phyloP scores from a whole-genome alignment of 1,139 yeast genomes.

The Zhuliangozyma blackwelliae region DNA sequence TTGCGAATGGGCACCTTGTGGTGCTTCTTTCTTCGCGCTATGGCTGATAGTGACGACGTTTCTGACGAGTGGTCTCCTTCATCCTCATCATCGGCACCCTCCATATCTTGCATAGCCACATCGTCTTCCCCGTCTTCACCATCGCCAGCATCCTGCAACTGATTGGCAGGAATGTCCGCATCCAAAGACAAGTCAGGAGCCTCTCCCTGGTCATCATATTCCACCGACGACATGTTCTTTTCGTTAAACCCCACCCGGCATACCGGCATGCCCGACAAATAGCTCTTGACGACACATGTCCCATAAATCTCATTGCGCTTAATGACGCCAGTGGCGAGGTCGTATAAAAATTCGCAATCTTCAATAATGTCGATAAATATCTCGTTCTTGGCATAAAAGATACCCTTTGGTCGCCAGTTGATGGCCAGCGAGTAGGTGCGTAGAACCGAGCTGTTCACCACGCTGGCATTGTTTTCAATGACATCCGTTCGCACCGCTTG shows the following conservation, averaged over 20 bases:
- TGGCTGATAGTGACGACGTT: background rate
- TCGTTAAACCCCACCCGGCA: conserved; percentile 45
- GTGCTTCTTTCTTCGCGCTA: conserved; percentile 1
- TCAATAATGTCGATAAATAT: conserved; percentile 43
- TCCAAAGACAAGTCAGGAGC: conserved; percentile 3
- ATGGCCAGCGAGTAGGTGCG: conserved; percentile 41
- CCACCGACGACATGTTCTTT: conserved; percentile 26
- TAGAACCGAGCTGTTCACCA: conserved; percentile 57
- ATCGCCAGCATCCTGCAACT: conserved; percentile 13
- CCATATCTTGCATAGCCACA: background rate
- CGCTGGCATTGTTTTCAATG: conserved; percentile 20
- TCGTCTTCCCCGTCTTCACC: conserved; percentile 16
- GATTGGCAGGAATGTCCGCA: conserved; percentile 15
- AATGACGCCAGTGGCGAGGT: conserved; percentile 25
- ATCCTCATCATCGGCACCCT: conserved; percentile 3
- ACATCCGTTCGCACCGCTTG: conserved; percentile 35
- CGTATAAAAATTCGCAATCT: conserved; percentile 36
- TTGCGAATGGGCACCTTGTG: conserved; percentile 34
- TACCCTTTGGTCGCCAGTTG: conserved; percentile 48
- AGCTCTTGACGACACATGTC: conserved; percentile 34
- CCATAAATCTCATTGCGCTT: conserved; percentile 37
- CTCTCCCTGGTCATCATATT: conserved; percentile 12
- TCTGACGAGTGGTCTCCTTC: conserved; percentile 2
- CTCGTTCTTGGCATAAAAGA: conserved; percentile 44
- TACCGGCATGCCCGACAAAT: conserved; percentile 45